Evolutionary conservation across 108 stramenopile species (phyloP), one percentile per base, ranked within the genome.

Genomic region (Stephanodiscus triporus): DNA sequence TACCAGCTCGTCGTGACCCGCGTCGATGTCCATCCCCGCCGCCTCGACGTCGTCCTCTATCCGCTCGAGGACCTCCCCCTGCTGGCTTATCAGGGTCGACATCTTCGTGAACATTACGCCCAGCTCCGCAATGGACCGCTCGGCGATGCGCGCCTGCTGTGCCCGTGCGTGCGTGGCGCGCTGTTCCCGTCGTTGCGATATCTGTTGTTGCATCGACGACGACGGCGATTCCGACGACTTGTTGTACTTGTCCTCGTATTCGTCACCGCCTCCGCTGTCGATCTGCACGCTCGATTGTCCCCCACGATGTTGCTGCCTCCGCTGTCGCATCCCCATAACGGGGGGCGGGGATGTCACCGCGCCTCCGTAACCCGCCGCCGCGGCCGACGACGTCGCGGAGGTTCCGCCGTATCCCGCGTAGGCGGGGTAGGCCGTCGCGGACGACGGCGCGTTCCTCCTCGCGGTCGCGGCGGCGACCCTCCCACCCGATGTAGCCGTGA

Each of bases 21-120:
- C 89, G 54, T 82, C 70, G 17, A 96, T 87, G 57, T 96, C 88
- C 40, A 72, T 63, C 27, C 73, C 73, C 22, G 91, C 92, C 20
- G 85, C 84, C 73, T 92, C 95, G 10, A 93, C 92, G 61, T 96
- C 95, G 77, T 96, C 95, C 76, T 96, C 95, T 27, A 96, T 86
- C 68, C 90, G 87, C 69, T 90, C 90, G 58, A 96, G 62, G 7
- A 83, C 81, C 76, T 96, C 95, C 0, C 88, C 89, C 82, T 92
- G 91, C 55, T 90, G 83, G 9, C 50, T 51, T 49, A 91, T 88
- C 16, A 86, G 56, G 13, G 56, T 66, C 47, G 91, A 87, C 91
- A 95, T 92, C 81, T 95, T 92, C 32, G 88, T 72, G 78, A 91
- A 95, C 86, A 95, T 75, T 36, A 75, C 69, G 9, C 84, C 82